Conservation (phyloP, 257 asterid genomes). For the Verbascum thapsus region DNA sequence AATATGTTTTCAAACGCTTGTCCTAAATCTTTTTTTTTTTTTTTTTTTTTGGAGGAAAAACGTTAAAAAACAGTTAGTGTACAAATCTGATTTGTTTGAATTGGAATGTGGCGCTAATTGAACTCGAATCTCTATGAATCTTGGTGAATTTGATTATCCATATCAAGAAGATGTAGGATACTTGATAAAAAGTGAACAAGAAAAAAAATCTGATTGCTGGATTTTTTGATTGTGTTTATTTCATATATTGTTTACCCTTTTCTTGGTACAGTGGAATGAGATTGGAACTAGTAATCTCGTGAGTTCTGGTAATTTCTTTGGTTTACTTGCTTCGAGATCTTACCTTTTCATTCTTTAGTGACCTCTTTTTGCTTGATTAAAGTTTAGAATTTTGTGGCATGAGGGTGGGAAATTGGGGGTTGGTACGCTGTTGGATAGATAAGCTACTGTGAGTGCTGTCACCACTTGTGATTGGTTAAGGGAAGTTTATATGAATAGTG, state of each 20-base stretch:
- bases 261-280: no score
- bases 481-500: conserved; percentile 15
- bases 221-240: conserved; percentile 27
- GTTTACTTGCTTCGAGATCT: conserved; percentile 1
- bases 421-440: conserved; percentile 15
- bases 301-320: conserved; percentile 17
- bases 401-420: background rate
- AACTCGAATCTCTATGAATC: conserved; percentile 27
- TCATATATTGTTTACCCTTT: conserved; percentile 19
- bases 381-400: conserved; percentile 13
- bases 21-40: conserved; percentile 15
- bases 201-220: background rate
- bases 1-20: conserved; percentile 5
- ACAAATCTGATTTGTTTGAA: conserved; percentile 38
- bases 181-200: conserved; percentile 9
- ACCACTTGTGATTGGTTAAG: conserved; percentile 7
- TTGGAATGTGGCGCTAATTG: conserved; percentile 30
- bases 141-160: background rate
- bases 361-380: conserved; percentile 8
- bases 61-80: conserved; percentile 23
- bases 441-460: conserved; percentile 27
- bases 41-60: conserved; percentile 7
- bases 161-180: conserved; percentile 28
- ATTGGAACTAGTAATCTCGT: conserved; percentile 24
- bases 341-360: background rate